These are phyloP conservation scores for Fusarium annulatum DNA, from an alignment of 2,329 filamentous ascomycete genomes.

Conservation along the genomic window DNA sequence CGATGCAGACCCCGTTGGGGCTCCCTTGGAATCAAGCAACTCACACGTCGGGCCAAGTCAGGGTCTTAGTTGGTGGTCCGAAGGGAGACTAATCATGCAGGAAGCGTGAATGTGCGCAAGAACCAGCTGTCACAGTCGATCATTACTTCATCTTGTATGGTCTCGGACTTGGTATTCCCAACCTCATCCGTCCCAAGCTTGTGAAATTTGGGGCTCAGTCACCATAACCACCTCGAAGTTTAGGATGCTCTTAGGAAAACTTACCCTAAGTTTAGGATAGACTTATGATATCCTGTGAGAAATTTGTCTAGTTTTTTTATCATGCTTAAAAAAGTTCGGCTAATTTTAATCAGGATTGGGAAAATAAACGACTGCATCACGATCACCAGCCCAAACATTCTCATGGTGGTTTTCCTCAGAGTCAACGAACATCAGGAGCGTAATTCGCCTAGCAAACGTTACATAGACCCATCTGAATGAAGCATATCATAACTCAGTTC, in stretches of 20 bases:
- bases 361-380: neutral
- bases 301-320: no score
- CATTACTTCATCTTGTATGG: conserved; percentile 2
- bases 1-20: conserved; percentile 10
- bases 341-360: neutral
- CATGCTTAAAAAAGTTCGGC: neutral
- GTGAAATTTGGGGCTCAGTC: neutral
- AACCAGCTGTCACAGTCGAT: conserved; percentile 9
- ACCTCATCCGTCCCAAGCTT: neutral
- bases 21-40: conserved; percentile 9
- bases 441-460: conserved; percentile 2
- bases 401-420: neutral
- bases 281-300: neutral
- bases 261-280: neutral
- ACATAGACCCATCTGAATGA: conserved; percentile 2
- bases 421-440: neutral
- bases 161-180: neutral
- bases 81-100: neutral
- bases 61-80: neutral
- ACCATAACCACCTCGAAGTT: neutral
- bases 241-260: neutral
- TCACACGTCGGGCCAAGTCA: neutral
- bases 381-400: neutral
- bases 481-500: conserved; percentile 26
- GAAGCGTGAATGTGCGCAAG: conserved; percentile 3